Base-by-base conservation (phyloP, 345 rosid genomes). In the Chamaenerion angustifolium region DNA sequence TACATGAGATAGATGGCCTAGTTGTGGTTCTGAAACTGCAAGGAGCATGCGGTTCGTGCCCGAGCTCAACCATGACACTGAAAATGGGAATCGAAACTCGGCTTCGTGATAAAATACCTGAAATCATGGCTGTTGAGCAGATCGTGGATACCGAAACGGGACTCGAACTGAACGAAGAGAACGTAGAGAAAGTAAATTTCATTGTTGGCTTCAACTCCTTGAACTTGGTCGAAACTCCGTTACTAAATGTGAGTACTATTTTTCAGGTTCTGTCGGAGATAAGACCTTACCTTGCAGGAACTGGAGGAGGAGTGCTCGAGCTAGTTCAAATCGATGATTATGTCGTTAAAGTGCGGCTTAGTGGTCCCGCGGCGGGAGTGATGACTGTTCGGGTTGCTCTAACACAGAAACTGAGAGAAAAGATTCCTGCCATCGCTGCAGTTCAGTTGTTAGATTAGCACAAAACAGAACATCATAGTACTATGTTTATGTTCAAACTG, bases 11-110 rank as follows among this genome's bases (percentile, higher is more conserved):
- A 63, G 96, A 90, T 58, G 96, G 98, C 21, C 88, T 83, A 48
- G 79, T 83, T n/a, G 98, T 90, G 19, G 86, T 86, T 21, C 43
- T 90, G 35, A 90, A 81, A 75, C 76, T 90, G 16, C 88, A 86
- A 65, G 96, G 98, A 58, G 98, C 98, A 12, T 86, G 98, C 54
- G 98, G 98, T 5, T 90, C 98, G 14, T 90, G 96, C 72, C 98
- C 96, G 2, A 86, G 94, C 72, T 90, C 98, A 11, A 74, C 92
- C 1, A 83, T 86, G 98, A 90, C 98, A 0, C 70, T 90, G 40
- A 83, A 81, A 70, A 90, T 78, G 95, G 94, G 98, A 47, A 90
- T 90, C 8, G 96, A 90, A 70, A 78, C 80, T 43, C 85, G 89
- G 11, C 77, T 90, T 4, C 74, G 85, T 0, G 96, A 90, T 60